Conservation (phyloP, 148 eudicot genomes). For the Vaccinium macrocarpon region DNA sequence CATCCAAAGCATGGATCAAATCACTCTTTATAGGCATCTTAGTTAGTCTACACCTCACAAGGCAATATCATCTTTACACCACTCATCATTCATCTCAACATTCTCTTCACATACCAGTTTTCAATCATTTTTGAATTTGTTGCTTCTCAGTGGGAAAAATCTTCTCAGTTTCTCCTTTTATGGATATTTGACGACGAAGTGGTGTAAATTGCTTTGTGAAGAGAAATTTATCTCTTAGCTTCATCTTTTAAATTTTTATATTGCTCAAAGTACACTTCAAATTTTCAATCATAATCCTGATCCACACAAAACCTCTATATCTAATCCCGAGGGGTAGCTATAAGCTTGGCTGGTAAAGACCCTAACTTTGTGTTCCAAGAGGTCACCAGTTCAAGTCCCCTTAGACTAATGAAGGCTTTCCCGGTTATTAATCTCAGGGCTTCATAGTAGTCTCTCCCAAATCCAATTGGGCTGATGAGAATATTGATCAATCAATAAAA, state of each 20-base stretch:
- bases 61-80: not conserved
- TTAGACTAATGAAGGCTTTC: not conserved
- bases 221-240: not conserved
- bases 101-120: not conserved
- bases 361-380: not conserved
- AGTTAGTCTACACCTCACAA: constrained; percentile 1
- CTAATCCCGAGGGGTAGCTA: not conserved
- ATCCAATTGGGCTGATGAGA: no score
- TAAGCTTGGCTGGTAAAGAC: not conserved
- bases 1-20: not conserved
- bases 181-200: not conserved
- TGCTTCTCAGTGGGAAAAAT: not conserved
- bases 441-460: not conserved
- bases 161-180: not conserved
- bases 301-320: no score
- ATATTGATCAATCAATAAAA: no score
- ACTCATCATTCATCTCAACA: constrained; percentile 4
- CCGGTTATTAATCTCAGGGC: not conserved
- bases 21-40: not conserved
- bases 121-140: not conserved
- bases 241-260: not conserved
- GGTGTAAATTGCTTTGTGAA: no score
- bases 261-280: not conserved
- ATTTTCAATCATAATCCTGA: not conserved
- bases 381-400: not conserved